Evolutionary conservation across 495 filamentous ascomycete genomes (phyloP).

Genomic region (Aspergillus kassunensis): DNA sequence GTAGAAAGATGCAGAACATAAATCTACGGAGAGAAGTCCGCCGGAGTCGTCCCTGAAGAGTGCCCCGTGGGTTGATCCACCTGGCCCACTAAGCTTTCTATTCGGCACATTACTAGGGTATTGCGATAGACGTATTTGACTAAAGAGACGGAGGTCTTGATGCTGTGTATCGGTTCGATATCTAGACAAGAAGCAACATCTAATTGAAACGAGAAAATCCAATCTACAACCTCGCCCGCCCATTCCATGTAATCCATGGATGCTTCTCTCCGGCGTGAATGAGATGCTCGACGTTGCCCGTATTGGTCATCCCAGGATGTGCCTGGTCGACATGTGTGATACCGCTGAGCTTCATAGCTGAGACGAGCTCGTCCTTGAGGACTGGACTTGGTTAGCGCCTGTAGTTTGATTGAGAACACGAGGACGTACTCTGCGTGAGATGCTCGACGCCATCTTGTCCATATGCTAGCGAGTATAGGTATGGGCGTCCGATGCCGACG

Average conservation of each 20-base stretch:
- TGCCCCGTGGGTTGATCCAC: no score
- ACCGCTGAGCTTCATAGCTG: conserved; percentile 66
- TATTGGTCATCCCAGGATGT: conserved; percentile 60
- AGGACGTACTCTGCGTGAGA: conserved; percentile 45
- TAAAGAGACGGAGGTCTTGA: no score
- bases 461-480: conserved; percentile 35
- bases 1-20: no score
- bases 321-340: conserved; percentile 61
- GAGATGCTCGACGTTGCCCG: conserved; percentile 57
- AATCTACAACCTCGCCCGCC: conserved; percentile 1
- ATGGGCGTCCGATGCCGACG: not conserved
- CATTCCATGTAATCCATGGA: conserved; percentile 9
- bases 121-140: no score
- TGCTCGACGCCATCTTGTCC: conserved; percentile 38
- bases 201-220: no score
- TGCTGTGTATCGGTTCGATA: no score
- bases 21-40: no score
- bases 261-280: conserved; percentile 36
- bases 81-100: no score
- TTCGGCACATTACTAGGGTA: no score
- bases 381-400: conserved; percentile 36
- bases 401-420: no score
- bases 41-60: no score
- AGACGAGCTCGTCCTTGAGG: conserved; percentile 66
- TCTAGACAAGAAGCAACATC: no score